Conservation (phyloP, 1,284 basidiomycete species). For the Erythrobasidium hasegawianum region DNA sequence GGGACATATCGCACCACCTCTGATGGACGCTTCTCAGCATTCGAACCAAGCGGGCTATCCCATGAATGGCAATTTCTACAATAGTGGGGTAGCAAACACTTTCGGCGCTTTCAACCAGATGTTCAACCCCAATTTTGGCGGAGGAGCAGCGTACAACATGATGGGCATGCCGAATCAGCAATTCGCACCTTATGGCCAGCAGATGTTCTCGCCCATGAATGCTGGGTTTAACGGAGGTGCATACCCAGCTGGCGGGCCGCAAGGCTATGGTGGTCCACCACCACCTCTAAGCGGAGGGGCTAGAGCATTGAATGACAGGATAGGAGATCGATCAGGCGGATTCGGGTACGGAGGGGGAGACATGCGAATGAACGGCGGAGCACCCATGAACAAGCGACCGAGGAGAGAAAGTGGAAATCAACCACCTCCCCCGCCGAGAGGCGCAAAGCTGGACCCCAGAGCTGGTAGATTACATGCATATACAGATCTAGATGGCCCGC, state of each 20-base stretch:
- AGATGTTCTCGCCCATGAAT: conserved; percentile 21
- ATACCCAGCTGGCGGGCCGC: neutral
- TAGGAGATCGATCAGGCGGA: conserved; percentile 60
- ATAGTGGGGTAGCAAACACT: conserved; percentile 13
- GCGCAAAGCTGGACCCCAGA: conserved; percentile 29
- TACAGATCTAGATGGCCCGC: conserved; percentile 30
- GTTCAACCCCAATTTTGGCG: conserved; percentile 22
- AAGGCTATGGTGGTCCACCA: conserved; percentile 3
- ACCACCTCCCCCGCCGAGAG: conserved; percentile 28
- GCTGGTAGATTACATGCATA: conserved; percentile 29
- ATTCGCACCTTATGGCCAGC: conserved; percentile 4
- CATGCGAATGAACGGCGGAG: conserved; percentile 10
- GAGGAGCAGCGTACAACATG: conserved; percentile 4
- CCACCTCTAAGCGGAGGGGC: conserved; percentile 7
- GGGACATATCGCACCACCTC: conserved; percentile 36
- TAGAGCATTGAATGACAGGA: conserved; percentile 11
- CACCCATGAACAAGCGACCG: conserved; percentile 5
- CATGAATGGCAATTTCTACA: conserved; percentile 1
- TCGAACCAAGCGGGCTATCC: conserved; percentile 15
- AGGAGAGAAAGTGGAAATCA: conserved; percentile 18
- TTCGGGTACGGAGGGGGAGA: conserved; percentile 41
- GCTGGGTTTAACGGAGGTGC: conserved; percentile 20
- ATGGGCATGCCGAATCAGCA: conserved; percentile 5
- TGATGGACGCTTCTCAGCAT: conserved; percentile 10
- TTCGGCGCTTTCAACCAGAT: conserved; percentile 35